Base-by-base conservation (phyloP, 192 early-diverging fungal species). In the Rhizophlyctis rosea region DNA sequence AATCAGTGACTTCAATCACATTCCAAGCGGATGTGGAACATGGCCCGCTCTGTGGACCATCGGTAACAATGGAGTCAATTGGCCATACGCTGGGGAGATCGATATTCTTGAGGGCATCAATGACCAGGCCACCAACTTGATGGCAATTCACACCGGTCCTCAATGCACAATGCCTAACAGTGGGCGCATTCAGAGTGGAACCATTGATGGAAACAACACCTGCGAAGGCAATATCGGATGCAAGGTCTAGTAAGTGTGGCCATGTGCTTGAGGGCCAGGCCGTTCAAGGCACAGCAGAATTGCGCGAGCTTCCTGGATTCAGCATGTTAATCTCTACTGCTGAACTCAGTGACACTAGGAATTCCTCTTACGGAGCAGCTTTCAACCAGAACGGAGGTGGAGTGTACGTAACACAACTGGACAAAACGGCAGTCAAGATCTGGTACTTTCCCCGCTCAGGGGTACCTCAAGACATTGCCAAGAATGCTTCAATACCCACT, bases 11-110 rank as follows among this genome's bases (percentile, higher is more conserved):
- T n/a, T n/a, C n/a, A n/a, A n/a, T n/a, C n/a, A 78, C 59, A 73
- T 77, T 30, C 76, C 76, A 0, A 30, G n/a, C 27, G 77, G 79
- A 1, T 81, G 78, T 39, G 79, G 79, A 51, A 79, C 74, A 4
- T 81, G 79, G 75, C 78, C 79, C 24, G 76, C 79, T 21, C 60
- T 81, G 47, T 81, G 79, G 78, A 67, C 64, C 25, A 47, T 71
- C 23, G 79, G 76, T 1, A n/a, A n/a, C n/a, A n/a, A n/a, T n/a
- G n/a, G n/a, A n/a, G n/a, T 47, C 39, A 66, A 69, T 25, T 80
- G 78, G 75, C 78, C 78, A 14, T 50, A 62, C 47, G 25, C 31
- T 30, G 79, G 79, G 0, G 78, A 81, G 71, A 82, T 81, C 56
- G 75, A 76, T 50, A 65, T 80, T 9, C 31, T 80, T n/a, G 78